Base-by-base conservation (phyloP, 2,329 filamentous ascomycete genomes). In the Paraphaeosphaeria minitans region DNA sequence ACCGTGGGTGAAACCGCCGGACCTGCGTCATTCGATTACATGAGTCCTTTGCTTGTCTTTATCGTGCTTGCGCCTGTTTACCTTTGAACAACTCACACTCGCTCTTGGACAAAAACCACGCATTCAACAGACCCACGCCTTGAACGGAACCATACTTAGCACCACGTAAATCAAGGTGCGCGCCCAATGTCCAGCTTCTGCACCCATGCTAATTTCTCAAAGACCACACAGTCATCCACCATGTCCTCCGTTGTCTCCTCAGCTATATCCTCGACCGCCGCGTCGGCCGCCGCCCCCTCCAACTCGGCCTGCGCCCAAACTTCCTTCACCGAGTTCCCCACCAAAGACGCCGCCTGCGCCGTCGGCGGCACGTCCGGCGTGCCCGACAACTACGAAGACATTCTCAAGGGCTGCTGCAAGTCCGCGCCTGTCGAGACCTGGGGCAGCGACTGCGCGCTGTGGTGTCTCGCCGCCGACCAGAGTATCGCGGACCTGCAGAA, bases 371-470 rank as follows among this genome's bases (percentile, higher is more conserved):
- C 47, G 31, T 46, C 46, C 1, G 63, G 67, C 37, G 49, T 75
- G 12, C 66, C 70, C 8, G 59, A 58, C 52, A 73, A 70, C 60
- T 70, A 70, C 21, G 58, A 61, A 41, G 57, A 64, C 27, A 62
- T 65, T 21, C 64, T 75, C 42, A 60, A 65, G 10, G 55, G 59
- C 45, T 75, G 73, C 68, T 75, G 73, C 69, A 73, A 73, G 42
- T 58, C 60, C 35, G 71, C 70, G 8, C 66, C 71, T 7, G 72
- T 75, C 47, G 66, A 73, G 50, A 56, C 59, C 2, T 75, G 61
- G 57, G 72, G 69, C 41, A 65, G 64, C 55, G 59, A 65, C 31
- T 75, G 73, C 60, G 71, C 69, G 14, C 63, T 66, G 53, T 75
- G 70, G 58, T 75, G 73, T 51, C 64, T 75, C 2, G 61, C 66